Percentiles rank a stretch among this genome's conserved stretches.
Evolutionary conservation across 169 alveolate species (phyloP).

Genomic region (Babesia ovata): DNA sequence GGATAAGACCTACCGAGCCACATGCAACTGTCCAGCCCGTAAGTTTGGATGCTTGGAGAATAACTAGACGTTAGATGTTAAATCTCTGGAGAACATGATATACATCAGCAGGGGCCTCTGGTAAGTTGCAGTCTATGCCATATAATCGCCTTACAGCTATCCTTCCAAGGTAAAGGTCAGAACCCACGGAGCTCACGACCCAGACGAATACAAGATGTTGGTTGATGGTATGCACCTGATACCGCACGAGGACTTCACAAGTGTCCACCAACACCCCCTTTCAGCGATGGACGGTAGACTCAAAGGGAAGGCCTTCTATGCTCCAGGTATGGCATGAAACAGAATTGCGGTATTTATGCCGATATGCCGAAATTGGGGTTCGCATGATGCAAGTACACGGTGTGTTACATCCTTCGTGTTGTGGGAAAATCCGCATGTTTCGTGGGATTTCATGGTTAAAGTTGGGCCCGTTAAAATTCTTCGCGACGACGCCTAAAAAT

Average conservation of each 20-base stretch:
- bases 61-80: slow-evolving; percentile 8
- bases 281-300: slow-evolving; percentile 65
- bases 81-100: slow-evolving; percentile 61
- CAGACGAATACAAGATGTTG: slow-evolving; percentile 20
- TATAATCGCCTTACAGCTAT: slow-evolving; percentile 9
- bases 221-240: slow-evolving; percentile 13
- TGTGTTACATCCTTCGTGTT: too few relatives aligned
- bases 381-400: not conserved
- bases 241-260: slow-evolving; percentile 58
- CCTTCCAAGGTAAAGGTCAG: slow-evolving; percentile 66
- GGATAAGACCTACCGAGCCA: slow-evolving; percentile 51
- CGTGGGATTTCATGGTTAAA: not conserved
- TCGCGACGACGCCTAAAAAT: not conserved
- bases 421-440: too few relatives aligned
- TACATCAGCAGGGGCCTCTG: slow-evolving; percentile 61
- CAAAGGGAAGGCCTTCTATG: slow-evolving; percentile 27
- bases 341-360: not conserved
- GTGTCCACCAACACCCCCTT: slow-evolving; percentile 23
- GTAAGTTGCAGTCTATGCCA: slow-evolving; percentile 2
- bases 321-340: slow-evolving; percentile 49
- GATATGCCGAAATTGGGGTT: not conserved
- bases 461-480: not conserved
- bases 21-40: slow-evolving; percentile 70
- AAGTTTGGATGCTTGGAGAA: not conserved
- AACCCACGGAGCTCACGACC: slow-evolving; percentile 11